Evolutionary conservation across 106 monocot species (phyloP).

Genomic region (Cymbidium sinense): DNA sequence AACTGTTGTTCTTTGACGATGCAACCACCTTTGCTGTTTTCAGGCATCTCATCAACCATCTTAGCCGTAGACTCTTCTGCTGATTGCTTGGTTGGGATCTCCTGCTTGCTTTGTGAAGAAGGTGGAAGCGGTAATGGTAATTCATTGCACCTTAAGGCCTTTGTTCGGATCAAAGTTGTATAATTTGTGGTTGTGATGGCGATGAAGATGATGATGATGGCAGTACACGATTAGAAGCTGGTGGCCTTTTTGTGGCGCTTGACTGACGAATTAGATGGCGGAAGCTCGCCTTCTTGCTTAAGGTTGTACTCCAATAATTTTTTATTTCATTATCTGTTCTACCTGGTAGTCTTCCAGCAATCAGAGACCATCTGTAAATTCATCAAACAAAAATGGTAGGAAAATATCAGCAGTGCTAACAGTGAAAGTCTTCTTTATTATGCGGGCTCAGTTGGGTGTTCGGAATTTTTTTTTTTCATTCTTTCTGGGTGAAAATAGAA

Average conservation of each 20-base stretch:
- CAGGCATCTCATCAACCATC: no score
- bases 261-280: background rate
- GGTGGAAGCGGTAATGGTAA: background rate
- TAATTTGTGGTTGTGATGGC: background rate
- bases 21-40: background rate
- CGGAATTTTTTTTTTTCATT: no score
- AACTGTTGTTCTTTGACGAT: background rate
- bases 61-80: no score
- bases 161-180: background rate
- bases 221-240: background rate
- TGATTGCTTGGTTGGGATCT: background rate
- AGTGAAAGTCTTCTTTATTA: no score
- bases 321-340: slow-evolving; percentile 10
- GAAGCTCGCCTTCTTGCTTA: background rate
- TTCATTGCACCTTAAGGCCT: background rate
- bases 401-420: no score
- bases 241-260: background rate
- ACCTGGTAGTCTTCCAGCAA: slow-evolving; percentile 30
- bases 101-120: background rate
- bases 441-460: no score
- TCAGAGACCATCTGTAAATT: slow-evolving; percentile 47
- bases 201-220: background rate
- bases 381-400: background rate
- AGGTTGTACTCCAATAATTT: slow-evolving; percentile 1
- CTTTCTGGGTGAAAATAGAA: no score